Conservation (phyloP, 2,329 filamentous ascomycete genomes). For the Curvularia eragrostidis region DNA sequence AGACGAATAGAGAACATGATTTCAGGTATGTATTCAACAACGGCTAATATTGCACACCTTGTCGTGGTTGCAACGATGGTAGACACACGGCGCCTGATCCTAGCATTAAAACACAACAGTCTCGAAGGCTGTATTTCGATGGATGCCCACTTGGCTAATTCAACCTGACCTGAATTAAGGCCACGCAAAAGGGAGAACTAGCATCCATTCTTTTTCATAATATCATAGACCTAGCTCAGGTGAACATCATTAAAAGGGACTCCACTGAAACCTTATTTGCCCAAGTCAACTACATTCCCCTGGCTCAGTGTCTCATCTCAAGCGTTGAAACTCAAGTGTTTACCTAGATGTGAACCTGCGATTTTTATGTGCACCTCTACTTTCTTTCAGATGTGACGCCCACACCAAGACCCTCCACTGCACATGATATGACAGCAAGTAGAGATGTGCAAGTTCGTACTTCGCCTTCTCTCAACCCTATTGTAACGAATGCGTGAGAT, state of each 20-base stretch:
- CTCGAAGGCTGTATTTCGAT: background rate
- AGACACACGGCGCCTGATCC: background rate
- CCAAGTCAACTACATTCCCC: background rate
- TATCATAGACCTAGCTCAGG: background rate
- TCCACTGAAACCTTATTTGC: background rate
- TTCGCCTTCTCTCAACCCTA: no score
- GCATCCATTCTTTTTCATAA: background rate
- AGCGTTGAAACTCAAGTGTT: background rate
- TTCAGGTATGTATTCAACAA: background rate
- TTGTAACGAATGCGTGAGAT: no score
- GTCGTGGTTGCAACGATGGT: background rate
- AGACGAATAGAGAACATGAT: no score
- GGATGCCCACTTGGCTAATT: background rate
- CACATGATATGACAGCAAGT: no score
- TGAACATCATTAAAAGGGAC: background rate
- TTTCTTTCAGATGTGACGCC: background rate
- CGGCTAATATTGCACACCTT: background rate
- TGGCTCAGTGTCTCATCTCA: background rate
- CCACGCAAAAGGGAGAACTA: background rate
- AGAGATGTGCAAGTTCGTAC: no score
- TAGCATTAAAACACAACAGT: background rate
- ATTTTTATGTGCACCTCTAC: background rate
- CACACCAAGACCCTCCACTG: no score
- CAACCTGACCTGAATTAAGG: background rate
- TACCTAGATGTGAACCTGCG: background rate